Conservation (phyloP, 2,329 filamentous ascomycete genomes). For the Didymosphaeria variabile region DNA sequence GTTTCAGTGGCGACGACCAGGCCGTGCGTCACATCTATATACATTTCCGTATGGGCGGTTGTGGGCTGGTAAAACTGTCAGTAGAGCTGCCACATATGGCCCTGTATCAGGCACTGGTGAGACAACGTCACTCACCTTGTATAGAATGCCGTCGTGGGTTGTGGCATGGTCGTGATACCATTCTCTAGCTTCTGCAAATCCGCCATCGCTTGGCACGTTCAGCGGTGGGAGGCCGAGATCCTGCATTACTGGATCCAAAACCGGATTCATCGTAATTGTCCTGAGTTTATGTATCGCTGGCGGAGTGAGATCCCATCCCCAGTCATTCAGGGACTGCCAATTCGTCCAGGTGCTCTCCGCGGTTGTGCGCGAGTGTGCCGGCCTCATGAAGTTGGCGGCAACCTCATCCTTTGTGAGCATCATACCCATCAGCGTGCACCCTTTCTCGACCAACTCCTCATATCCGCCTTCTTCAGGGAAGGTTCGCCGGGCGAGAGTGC, state of each 20-base stretch:
- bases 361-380: neutral
- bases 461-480: neutral
- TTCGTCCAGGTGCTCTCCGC: conserved; percentile 3
- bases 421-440: conserved; percentile 7
- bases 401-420: neutral
- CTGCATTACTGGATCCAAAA: neutral
- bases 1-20: conserved; percentile 7
- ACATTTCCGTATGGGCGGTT: neutral
- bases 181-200: neutral
- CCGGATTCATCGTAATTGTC: no score
- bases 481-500: neutral
- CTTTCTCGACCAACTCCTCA: neutral
- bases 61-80: conserved; percentile 2
- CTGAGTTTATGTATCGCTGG: no score
- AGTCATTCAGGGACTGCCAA: neutral
- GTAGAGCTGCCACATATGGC: neutral
- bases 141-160: neutral
- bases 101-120: neutral
- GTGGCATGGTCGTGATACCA: neutral
- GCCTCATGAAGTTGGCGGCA: conserved; percentile 1
- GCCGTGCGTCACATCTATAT: conserved; percentile 16
- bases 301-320: neutral
- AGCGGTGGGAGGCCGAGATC: neutral
- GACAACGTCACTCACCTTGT: neutral
- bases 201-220: neutral